Percentiles rank a stretch among this genome's conserved stretches.
These are phyloP conservation scores for Cubamyces lactineus DNA, from an alignment of 768 basidiomycete species.

Conservation along the genomic window DNA sequence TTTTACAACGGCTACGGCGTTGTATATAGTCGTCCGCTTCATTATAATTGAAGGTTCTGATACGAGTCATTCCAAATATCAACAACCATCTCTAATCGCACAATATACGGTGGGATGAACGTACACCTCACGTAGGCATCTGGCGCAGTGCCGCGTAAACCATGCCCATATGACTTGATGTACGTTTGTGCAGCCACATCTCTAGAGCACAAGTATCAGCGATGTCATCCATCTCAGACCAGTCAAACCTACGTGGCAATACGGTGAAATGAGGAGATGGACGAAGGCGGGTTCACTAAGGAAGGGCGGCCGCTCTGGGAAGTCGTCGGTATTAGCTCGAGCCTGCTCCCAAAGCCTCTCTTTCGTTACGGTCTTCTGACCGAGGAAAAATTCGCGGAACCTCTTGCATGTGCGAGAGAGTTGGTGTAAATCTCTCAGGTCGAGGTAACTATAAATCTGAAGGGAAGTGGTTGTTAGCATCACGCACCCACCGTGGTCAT, in stretches of 20 bases:
- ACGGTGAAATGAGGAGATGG: not conserved
- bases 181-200: not conserved
- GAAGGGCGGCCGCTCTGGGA: constrained; percentile 3
- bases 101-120: too few relatives aligned
- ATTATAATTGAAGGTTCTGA: not conserved
- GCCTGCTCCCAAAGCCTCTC: constrained; percentile 1
- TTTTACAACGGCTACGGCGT: too few relatives aligned
- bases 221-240: not conserved
- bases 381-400: constrained; percentile 5
- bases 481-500: not conserved
- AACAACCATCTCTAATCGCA: too few relatives aligned
- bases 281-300: constrained; percentile 8
- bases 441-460: constrained; percentile 10
- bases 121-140: not conserved
- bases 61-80: too few relatives aligned
- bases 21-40: too few relatives aligned
- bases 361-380: not conserved
- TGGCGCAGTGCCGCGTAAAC: not conserved
- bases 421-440: not conserved
- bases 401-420: constrained; percentile 11
- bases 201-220: not conserved
- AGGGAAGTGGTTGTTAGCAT: not conserved
- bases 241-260: constrained; percentile 1
- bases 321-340: not conserved
- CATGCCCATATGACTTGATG: not conserved